phyloP scores from a whole-genome alignment of 805 yeast species.

The Saccharomyces mikatae region DNA sequence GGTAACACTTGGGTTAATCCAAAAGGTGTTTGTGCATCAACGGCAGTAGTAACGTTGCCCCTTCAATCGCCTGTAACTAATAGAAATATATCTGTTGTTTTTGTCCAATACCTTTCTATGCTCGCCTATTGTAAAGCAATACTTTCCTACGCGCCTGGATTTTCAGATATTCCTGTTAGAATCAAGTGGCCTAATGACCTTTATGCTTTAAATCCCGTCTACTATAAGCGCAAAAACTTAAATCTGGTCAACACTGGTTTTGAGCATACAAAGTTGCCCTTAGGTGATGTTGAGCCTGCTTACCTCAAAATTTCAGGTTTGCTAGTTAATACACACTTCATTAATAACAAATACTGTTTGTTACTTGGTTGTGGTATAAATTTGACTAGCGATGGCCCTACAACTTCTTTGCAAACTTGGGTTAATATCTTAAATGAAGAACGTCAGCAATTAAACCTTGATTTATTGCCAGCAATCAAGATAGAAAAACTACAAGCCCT shows the following conservation, averaged over 20 bases:
- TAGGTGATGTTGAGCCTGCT: conserved; percentile 51
- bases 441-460: conserved; percentile 37
- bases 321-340: conserved; percentile 67
- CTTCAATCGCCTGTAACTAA: conserved; percentile 35
- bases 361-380: conserved; percentile 87
- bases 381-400: conserved; percentile 78
- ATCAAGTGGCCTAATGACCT: conserved; percentile 97
- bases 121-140: conserved; percentile 79
- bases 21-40: conserved; percentile 78
- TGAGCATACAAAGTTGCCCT: conserved; percentile 30
- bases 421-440: conserved; percentile 51
- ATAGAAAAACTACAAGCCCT: conserved; percentile 45
- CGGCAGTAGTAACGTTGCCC: conserved; percentile 54
- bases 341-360: conserved; percentile 51
- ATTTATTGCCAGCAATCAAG: conserved; percentile 38
- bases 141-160: conserved; percentile 49
- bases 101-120: conserved; percentile 77
- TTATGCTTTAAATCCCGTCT: conserved; percentile 64
- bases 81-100: conserved; percentile 56
- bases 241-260: conserved; percentile 16
- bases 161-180: conserved; percentile 66
- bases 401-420: conserved; percentile 75
- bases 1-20: conserved; percentile 96
- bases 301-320: conserved; percentile 79
- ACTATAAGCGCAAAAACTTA: conserved; percentile 29